Conservation (phyloP, 208 protist species). For the Trypanosoma vivax region DNA sequence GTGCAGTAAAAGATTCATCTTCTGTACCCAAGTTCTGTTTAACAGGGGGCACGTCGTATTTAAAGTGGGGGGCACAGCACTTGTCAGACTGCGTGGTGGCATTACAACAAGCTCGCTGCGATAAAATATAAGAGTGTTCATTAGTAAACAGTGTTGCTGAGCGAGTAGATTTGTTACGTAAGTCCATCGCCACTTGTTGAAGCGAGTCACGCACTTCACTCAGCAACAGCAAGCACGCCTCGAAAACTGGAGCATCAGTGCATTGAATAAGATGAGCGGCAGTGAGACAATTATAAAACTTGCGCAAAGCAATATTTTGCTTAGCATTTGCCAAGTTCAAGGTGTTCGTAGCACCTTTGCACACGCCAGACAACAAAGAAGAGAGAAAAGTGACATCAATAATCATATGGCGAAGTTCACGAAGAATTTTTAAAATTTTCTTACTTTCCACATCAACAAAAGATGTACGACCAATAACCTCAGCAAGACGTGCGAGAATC, state of each 20-base stretch:
- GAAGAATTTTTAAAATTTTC: too few species aligned
- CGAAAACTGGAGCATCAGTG: constrained; percentile 7
- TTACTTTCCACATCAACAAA: too few species aligned
- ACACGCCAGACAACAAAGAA: not conserved
- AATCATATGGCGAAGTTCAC: too few species aligned
- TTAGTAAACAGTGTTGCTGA: not conserved
- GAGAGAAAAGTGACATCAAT: not conserved
- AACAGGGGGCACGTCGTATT: too few species aligned
- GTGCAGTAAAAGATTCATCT: not conserved
- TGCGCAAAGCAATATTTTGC: constrained; percentile 12
- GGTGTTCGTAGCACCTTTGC: not conserved
- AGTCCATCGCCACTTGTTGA: not conserved
- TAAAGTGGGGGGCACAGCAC: too few species aligned
- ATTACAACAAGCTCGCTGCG: too few species aligned
- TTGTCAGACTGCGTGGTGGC: too few species aligned
- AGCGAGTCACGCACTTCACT: constrained; percentile 1
- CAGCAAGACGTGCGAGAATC: too few species aligned
- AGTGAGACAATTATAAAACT: constrained; percentile 12
- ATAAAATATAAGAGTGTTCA: too few species aligned
- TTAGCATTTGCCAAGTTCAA: constrained; percentile 1
- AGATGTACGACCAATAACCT: too few species aligned
- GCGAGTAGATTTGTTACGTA: too few species aligned
- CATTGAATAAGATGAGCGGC: not conserved
- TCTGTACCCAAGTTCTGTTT: not conserved
- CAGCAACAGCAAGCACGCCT: constrained; percentile 19